phyloP scores from a whole-genome alignment of 257 asterid species.

The Fraxinus anomala region DNA sequence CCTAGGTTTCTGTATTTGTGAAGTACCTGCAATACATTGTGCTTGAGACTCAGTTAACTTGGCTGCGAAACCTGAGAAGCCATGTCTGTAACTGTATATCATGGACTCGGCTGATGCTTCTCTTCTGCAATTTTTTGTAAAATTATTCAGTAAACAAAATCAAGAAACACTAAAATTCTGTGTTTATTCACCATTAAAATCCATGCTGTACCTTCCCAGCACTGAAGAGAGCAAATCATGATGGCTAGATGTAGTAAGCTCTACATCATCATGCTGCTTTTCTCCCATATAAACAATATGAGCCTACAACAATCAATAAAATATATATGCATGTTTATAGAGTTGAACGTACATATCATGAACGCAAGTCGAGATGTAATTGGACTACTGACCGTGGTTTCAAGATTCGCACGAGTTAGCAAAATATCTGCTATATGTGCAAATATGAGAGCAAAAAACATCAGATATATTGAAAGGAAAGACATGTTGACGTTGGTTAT shows the following conservation, averaged over 20 bases:
- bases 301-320: conserved; percentile 18
- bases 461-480: background rate
- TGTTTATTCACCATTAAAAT: background rate
- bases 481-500: background rate
- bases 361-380: background rate
- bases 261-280: conserved; percentile 32
- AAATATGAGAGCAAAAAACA: background rate
- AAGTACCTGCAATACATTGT: conserved; percentile 31
- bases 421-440: background rate
- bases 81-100: conserved; percentile 43
- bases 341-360: too few relatives aligned
- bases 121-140: conserved; percentile 24
- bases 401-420: background rate
- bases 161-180: background rate
- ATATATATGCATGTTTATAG: background rate
- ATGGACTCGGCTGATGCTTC: conserved; percentile 37
- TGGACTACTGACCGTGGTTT: background rate
- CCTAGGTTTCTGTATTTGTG: background rate
- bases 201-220: conserved; percentile 36
- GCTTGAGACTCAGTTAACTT: conserved; percentile 43
- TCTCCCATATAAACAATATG: conserved; percentile 46
- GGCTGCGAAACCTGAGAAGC: conserved; percentile 56
- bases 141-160: background rate
- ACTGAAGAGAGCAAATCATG: conserved; percentile 41
- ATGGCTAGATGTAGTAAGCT: conserved; percentile 35